A percentile compares a stretch with the other conserved stretches of the same genome.
Conservation (phyloP, 768 basidiomycete genomes). For the Scleroderma bovista region DNA sequence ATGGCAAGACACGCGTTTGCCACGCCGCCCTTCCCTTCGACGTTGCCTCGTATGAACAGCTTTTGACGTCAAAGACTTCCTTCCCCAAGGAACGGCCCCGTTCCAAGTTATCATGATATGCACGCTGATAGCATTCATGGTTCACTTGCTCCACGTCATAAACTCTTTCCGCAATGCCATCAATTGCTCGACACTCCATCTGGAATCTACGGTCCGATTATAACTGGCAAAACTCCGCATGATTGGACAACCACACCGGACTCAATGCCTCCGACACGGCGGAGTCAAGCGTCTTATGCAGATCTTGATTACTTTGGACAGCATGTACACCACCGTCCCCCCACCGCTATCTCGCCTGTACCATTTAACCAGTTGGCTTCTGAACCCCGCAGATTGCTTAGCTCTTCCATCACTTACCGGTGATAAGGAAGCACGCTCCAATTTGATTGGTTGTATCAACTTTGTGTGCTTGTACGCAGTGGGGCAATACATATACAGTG, state of each 20-base stretch:
- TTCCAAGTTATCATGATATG: neutral
- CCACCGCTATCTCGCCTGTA: neutral
- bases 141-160: neutral
- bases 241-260: neutral
- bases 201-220: neutral
- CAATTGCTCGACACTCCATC: neutral
- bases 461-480: neutral
- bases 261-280: neutral
- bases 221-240: neutral
- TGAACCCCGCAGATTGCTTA: constrained; percentile 1
- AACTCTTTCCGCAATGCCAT: neutral
- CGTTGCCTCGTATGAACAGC: neutral
- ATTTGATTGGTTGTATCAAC: neutral
- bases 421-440: neutral
- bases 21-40: constrained; percentile 12
- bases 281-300: neutral
- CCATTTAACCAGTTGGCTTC: neutral
- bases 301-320: neutral
- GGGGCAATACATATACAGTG: neutral
- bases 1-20: constrained; percentile 25
- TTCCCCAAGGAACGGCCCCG: neutral
- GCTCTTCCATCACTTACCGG: constrained; percentile 1
- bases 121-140: neutral
- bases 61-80: neutral
- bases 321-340: neutral